Evolutionary conservation across 768 basidiomycete species (phyloP).

Genomic region (Boletellus ananas): DNA sequence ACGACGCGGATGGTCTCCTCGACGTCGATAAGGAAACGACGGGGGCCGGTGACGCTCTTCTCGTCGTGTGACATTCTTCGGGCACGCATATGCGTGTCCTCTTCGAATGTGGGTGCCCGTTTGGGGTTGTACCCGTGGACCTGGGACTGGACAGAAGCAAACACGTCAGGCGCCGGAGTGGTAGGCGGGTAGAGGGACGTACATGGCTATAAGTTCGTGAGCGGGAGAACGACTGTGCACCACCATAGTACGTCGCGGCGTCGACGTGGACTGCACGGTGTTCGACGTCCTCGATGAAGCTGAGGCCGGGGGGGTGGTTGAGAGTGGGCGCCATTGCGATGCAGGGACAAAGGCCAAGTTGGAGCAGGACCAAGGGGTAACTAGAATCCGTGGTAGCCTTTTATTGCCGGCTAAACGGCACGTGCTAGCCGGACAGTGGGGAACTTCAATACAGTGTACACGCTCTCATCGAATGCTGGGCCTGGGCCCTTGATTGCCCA

Average conservation of each 20-base stretch:
- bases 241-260: constrained; percentile 79
- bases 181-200: constrained; percentile 25
- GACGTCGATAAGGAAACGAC: constrained; percentile 94
- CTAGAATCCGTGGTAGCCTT: constrained; percentile 6
- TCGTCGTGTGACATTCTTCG: constrained; percentile 93
- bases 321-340: constrained; percentile 59
- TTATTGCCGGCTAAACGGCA: neutral
- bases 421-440: neutral
- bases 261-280: constrained; percentile 55
- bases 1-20: constrained; percentile 97
- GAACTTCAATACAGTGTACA: no score
- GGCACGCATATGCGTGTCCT: constrained; percentile 68
- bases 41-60: constrained; percentile 70
- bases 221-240: constrained; percentile 72
- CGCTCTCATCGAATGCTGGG: no score
- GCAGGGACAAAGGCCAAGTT: neutral
- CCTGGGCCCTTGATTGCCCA: no score
- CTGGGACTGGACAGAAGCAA: constrained; percentile 49
- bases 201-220: constrained; percentile 88
- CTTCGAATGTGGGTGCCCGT: constrained; percentile 66
- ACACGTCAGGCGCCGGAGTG: constrained; percentile 14
- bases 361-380: constrained; percentile 14
- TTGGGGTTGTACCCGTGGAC: constrained; percentile 71
- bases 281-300: constrained; percentile 61
- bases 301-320: constrained; percentile 59